Base-by-base conservation (phyloP, 352 stramenopile genomes). In the Hyaloperonospora arabidopsidis region DNA sequence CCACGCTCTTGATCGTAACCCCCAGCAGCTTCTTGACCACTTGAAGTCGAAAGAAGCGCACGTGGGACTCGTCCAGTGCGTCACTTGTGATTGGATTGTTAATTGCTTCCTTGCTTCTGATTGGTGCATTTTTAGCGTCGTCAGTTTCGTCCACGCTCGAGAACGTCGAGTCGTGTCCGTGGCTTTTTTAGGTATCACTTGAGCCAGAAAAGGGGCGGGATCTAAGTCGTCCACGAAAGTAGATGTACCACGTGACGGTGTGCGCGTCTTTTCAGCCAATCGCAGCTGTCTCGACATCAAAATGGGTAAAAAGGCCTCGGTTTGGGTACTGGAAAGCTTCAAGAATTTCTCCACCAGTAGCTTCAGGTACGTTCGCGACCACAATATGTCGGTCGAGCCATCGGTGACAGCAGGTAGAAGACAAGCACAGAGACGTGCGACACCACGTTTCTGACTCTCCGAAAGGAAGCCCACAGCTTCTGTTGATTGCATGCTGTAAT, bases 1-100 rank as follows among this genome's bases (percentile, higher is more conserved):
- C 83, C 15, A 86, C 72, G 15, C 72, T 67, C 34, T 89, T 84
- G 13, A 91, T 72, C 1, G 72, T 87, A 50, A 89, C 87, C 85
- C 82, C 89, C 23, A 95, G 61, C 23, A 89, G 43, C 22, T 79
- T 57, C 51, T 87, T 84, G 17, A 89, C 25, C 25, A 90, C 55
- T 29, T 83, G 66, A 5, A 78, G 60, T 11, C 80, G 71, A n/a
- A 91, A 89, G 3, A 51, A 57, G 0, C 73, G n/a, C 0, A 64
- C 52, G 13, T 54, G 55, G 0, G 60, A 38, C 5, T 44, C 47
- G 12, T 55, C 28, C 1, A 61, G 40, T 2, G 54, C 34, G 2
- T 71, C 41, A 4, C 19, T 38, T 1, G 25, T n/a, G n/a, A n/a
- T 49, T 21, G 25, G 8, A 3, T n/a, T 5, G 36, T 12, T 22